A percentile compares a stretch with the other conserved stretches of the same genome.
These are phyloP conservation scores for Daedaleopsis sinensis DNA, from an alignment of 768 basidiomycete genomes.

Conservation along the genomic window DNA sequence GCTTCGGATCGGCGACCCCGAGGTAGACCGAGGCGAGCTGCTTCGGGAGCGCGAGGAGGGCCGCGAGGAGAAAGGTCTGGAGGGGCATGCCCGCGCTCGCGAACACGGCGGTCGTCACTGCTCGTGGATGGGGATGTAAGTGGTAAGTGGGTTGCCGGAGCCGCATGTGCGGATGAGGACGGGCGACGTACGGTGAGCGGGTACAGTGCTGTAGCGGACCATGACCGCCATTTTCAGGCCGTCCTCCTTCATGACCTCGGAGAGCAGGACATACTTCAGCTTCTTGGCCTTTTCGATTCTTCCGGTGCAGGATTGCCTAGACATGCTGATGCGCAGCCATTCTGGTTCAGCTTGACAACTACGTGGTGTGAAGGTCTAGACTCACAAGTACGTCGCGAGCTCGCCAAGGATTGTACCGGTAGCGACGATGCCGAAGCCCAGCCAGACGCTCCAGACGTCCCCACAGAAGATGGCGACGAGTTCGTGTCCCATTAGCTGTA, in stretches of 20 bases:
- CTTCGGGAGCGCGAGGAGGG: conserved; percentile 18
- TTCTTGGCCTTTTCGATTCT: conserved; percentile 67
- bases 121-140: no score
- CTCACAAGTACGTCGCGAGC: conserved; percentile 83
- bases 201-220: conserved; percentile 78
- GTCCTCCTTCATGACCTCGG: conserved; percentile 76
- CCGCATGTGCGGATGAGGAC: not conserved
- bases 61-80: not conserved
- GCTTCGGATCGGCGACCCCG: conserved; percentile 14
- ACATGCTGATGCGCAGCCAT: conserved; percentile 69
- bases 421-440: conserved; percentile 83
- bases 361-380: conserved; percentile 7
- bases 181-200: conserved; percentile 71
- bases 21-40: conserved; percentile 2
- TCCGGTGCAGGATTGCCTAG: conserved; percentile 72
- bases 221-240: conserved; percentile 83
- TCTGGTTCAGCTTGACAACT: no score
- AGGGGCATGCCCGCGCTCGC: no score
- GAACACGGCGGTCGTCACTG: no score
- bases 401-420: conserved; percentile 85
- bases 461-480: conserved; percentile 87
- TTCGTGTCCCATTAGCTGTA: conserved; percentile 82
- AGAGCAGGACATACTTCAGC: conserved; percentile 48
- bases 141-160: no score
- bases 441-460: conserved; percentile 85